Percentiles rank a stretch among this genome's conserved stretches.
phyloP scores from a whole-genome alignment of 2,329 filamentous ascomycete genomes.

The Cladosporium halotolerans region DNA sequence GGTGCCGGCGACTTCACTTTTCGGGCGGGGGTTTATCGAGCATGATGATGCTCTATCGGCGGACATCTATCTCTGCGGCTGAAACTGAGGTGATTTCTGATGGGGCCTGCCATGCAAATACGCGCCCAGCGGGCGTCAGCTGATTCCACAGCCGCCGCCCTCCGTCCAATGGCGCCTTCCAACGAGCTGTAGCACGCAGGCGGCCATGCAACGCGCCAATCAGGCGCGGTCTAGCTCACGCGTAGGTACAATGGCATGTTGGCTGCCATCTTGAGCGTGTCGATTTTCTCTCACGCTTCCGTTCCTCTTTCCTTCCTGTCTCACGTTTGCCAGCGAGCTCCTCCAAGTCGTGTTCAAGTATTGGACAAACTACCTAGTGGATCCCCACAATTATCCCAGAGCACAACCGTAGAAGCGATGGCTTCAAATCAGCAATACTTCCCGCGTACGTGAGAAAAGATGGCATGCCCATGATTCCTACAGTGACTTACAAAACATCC shows the following conservation, averaged over 20 bases:
- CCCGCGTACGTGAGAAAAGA: conserved; percentile 22
- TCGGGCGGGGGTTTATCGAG: no score
- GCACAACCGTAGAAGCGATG: background rate
- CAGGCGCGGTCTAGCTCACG: background rate
- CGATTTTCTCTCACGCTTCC: background rate
- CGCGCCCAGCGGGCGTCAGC: conserved; percentile 4
- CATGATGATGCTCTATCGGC: no score
- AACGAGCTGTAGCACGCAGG: background rate
- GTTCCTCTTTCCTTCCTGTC: background rate
- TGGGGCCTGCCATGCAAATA: background rate
- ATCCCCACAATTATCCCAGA: no score
- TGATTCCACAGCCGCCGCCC: conserved; percentile 6
- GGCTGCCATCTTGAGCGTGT: no score
- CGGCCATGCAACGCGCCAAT: background rate
- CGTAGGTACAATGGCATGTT: background rate
- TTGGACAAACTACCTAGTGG: no score
- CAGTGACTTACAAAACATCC: background rate
- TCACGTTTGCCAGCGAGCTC: background rate
- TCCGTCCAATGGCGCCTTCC: background rate
- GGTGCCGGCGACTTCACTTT: no score
- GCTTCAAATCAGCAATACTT: conserved; percentile 24
- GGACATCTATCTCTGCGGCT: background rate
- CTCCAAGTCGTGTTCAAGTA: no score
- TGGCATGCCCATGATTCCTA: background rate
- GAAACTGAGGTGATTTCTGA: background rate